Evolutionary conservation across 163 green algal species (phyloP).

Genomic region (Coccomyxa subellipsoidea): DNA sequence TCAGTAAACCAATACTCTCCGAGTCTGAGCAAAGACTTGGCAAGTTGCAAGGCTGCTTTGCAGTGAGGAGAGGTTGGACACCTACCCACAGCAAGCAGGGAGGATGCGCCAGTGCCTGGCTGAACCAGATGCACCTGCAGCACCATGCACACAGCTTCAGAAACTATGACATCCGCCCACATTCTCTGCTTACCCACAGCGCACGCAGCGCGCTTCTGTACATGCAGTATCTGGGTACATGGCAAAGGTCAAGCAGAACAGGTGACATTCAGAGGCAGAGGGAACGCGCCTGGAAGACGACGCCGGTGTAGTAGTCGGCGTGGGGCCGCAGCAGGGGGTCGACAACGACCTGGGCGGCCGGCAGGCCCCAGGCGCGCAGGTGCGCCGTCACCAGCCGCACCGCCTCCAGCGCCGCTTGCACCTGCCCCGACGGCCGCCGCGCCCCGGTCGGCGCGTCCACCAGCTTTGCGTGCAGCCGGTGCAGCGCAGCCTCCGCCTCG

Average conservation of each 20-base stretch:
- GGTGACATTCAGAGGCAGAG: background rate
- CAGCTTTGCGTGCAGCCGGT: constrained; percentile 28
- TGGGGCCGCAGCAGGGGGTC: constrained; percentile 67
- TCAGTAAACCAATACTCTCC: too few relatives aligned
- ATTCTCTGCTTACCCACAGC: too few relatives aligned
- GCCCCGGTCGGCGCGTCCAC: background rate
- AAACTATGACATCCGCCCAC: too few relatives aligned
- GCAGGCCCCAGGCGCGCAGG: constrained; percentile 47
- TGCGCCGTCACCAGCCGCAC: constrained; percentile 22
- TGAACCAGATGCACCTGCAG: constrained; percentile 37
- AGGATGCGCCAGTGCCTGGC: constrained; percentile 10
- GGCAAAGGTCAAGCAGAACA: too few relatives aligned
- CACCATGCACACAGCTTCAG: too few relatives aligned
- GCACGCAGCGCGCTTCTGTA: too few relatives aligned
- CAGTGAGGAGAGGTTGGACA: too few relatives aligned
- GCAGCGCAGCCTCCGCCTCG: constrained; percentile 32
- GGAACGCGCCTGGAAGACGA: constrained; percentile 56
- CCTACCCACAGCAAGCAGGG: constrained; percentile 38
- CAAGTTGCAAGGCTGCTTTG: too few relatives aligned
- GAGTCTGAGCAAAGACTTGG: too few relatives aligned
- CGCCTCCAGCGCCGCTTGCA: background rate
- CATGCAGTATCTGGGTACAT: too few relatives aligned
- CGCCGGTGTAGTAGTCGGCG: constrained; percentile 58
- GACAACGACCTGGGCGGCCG: constrained; percentile 35
- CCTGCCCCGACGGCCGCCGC: background rate